phyloP scores from a whole-genome alignment of 176 grass and related monocot species.

The Microstegium vimineum region DNA sequence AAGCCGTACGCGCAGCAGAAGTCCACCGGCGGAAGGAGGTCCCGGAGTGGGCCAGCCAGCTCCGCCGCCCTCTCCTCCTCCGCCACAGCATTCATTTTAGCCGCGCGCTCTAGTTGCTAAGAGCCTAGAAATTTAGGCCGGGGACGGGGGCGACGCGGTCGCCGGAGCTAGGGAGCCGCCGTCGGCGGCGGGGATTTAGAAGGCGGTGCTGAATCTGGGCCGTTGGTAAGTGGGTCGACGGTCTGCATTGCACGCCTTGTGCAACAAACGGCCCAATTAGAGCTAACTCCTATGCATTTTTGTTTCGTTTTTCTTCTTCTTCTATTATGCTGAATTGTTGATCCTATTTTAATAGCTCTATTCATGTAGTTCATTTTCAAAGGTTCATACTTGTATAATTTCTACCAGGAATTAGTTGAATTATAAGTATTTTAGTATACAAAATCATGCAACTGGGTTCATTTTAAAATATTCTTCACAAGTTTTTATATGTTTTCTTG shows the following conservation, averaged over 20 bases:
- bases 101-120: neutral
- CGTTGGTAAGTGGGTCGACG: neutral
- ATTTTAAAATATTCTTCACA: too few species aligned
- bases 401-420: too few species aligned
- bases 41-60: slow-evolving; percentile 51
- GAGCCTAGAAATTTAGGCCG: neutral
- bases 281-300: too few species aligned
- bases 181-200: neutral
- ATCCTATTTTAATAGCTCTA: too few species aligned
- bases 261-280: neutral
- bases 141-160: neutral
- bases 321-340: too few species aligned
- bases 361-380: too few species aligned
- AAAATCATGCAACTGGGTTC: too few species aligned
- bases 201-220: neutral
- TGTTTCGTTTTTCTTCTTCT: too few species aligned
- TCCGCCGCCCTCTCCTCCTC: slow-evolving; percentile 18
- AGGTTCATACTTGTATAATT: too few species aligned
- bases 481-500: too few species aligned
- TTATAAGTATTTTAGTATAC: too few species aligned
- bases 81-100: neutral
- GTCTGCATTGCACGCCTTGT: neutral
- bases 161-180: neutral
- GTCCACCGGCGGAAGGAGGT: slow-evolving; percentile 69
- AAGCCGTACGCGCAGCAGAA: slow-evolving; percentile 93